Evolutionary conservation across 2,329 filamentous ascomycete species (phyloP).

Genomic region (Chaetomiaceae sp.): DNA sequence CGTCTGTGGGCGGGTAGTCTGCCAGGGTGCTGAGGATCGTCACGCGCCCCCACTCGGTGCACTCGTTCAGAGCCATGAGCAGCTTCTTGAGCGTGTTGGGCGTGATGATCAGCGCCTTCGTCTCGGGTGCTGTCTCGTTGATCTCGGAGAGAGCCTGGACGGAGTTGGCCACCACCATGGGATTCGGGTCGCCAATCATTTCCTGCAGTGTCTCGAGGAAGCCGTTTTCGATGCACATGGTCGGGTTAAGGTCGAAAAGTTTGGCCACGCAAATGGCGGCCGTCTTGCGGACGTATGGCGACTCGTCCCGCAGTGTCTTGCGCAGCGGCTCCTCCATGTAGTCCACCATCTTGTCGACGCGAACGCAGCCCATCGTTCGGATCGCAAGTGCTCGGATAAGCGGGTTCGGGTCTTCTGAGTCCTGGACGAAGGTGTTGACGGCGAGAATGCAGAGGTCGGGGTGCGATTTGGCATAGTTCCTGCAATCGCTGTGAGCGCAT

Average conservation of each 20-base stretch:
- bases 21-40: slow-evolving; percentile 88
- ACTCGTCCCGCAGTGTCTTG: slow-evolving; percentile 95
- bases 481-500: slow-evolving; percentile 35
- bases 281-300: slow-evolving; percentile 96
- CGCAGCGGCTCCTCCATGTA: slow-evolving; percentile 98
- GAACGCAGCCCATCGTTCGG: slow-evolving; percentile 96
- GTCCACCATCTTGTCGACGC: slow-evolving; percentile 99
- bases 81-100: slow-evolving; percentile 86
- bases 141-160: slow-evolving; percentile 93
- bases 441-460: slow-evolving; percentile 97
- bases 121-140: slow-evolving; percentile 83
- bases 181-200: slow-evolving; percentile 93
- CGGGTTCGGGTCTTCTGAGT: slow-evolving; percentile 97
- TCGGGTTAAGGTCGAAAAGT: slow-evolving; percentile 89
- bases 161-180: slow-evolving; percentile 98
- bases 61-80: slow-evolving; percentile 93
- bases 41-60: slow-evolving; percentile 96
- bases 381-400: slow-evolving; percentile 92
- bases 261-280: slow-evolving; percentile 97
- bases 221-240: slow-evolving; percentile 92
- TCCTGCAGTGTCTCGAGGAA: slow-evolving; percentile 93
- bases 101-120: slow-evolving; percentile 77
- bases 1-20: slow-evolving; percentile 78
- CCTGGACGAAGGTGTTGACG: slow-evolving; percentile 98
- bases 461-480: slow-evolving; percentile 99